phyloP scores from a whole-genome alignment of 2,329 filamentous ascomycete species.

The Verticillium isaacii region DNA sequence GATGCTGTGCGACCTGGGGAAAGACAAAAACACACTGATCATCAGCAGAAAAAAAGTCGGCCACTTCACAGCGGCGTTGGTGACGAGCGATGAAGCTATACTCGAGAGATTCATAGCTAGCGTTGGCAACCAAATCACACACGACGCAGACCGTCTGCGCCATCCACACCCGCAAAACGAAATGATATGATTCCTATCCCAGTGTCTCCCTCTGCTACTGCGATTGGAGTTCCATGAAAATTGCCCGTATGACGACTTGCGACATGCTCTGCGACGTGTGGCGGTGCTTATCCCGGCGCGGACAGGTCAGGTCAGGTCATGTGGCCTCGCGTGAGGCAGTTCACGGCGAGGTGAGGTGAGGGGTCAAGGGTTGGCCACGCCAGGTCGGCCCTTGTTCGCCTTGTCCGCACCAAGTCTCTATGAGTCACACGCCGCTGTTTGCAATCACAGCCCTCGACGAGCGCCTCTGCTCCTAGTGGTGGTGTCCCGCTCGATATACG shows the following conservation, averaged over 20 bases:
- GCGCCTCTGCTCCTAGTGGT: too few relatives aligned
- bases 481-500: not conserved
- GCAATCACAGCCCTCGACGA: too few relatives aligned
- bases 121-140: constrained; percentile 8
- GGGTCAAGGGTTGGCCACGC: not conserved
- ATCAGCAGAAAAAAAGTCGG: constrained; percentile 1
- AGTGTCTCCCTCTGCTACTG: not conserved
- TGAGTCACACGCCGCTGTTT: too few relatives aligned
- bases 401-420: too few relatives aligned
- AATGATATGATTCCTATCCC: not conserved
- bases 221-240: not conserved
- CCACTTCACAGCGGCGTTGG: constrained; percentile 1
- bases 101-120: constrained; percentile 14
- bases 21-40: constrained; percentile 7
- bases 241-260: not conserved
- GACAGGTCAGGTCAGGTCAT: too few relatives aligned
- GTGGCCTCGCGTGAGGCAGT: not conserved
- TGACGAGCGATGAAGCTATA: constrained; percentile 12
- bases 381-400: too few relatives aligned
- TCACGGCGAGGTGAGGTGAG: not conserved
- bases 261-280: not conserved
- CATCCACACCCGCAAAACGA: not conserved
- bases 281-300: too few relatives aligned
- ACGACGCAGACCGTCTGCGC: not conserved
- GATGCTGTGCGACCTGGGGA: not conserved